Evolutionary conservation across 2,329 filamentous ascomycete species (phyloP).

Genomic region (Aureobasidium zeae): DNA sequence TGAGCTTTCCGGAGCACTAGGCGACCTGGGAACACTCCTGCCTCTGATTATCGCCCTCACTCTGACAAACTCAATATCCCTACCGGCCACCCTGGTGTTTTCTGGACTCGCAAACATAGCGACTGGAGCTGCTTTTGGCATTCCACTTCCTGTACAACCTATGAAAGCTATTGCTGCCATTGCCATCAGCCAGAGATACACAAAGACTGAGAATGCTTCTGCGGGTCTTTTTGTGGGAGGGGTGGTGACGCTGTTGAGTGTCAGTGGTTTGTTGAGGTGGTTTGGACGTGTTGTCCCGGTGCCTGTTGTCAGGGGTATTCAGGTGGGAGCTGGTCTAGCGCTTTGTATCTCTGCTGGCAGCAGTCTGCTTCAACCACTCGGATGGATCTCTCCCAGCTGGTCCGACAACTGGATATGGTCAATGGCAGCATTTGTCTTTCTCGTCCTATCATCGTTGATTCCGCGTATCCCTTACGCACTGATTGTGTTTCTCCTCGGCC

Average conservation of each 20-base stretch:
- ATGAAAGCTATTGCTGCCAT: conserved; percentile 87
- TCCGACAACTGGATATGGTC: conserved; percentile 75
- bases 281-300: conserved; percentile 68
- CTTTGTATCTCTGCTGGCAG: conserved; percentile 69
- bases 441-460: conserved; percentile 58
- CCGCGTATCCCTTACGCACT: conserved; percentile 70
- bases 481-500: conserved; percentile 57
- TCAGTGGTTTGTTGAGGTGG: conserved; percentile 68
- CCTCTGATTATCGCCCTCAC: conserved; percentile 83
- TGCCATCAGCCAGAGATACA: conserved; percentile 62
- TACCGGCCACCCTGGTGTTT: conserved; percentile 78
- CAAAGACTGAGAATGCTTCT: conserved; percentile 62
- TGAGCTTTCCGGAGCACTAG: conserved; percentile 81
- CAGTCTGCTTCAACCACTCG: conserved; percentile 56
- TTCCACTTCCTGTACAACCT: conserved; percentile 84
- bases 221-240: conserved; percentile 71
- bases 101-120: conserved; percentile 79
- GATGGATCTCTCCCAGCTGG: conserved; percentile 56
- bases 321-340: conserved; percentile 81
- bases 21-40: conserved; percentile 81
- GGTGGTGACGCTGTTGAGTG: conserved; percentile 65
- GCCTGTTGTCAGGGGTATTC: conserved; percentile 88
- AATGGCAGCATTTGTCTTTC: conserved; percentile 59
- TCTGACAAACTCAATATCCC: conserved; percentile 65
- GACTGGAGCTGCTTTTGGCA: conserved; percentile 73